Evolutionary conservation across 169 alveolate genomes (phyloP).

Genomic region (Plasmodium sp.): DNA sequence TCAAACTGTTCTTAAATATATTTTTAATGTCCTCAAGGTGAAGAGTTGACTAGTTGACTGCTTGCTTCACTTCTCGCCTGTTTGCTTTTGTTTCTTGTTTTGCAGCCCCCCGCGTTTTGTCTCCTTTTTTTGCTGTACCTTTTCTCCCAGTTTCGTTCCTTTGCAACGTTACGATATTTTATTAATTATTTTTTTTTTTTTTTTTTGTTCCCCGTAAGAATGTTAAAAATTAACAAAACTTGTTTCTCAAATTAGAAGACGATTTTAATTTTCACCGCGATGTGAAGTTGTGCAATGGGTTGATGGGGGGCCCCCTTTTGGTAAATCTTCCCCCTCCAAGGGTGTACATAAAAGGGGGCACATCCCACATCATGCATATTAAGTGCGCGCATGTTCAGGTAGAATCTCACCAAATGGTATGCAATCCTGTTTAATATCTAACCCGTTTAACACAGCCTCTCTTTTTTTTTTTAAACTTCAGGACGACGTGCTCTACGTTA

Average conservation of each 20-base stretch:
- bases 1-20: conserved; percentile 63
- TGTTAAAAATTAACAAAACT: neutral
- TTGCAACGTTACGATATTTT: neutral
- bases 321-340: neutral
- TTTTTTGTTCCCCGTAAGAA: neutral
- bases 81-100: neutral
- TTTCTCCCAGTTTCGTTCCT: neutral
- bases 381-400: neutral
- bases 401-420: neutral
- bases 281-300: neutral
- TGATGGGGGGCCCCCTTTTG: neutral
- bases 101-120: neutral
- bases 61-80: neutral
- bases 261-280: neutral
- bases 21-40: conserved; percentile 13
- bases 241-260: neutral
- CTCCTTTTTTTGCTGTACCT: neutral
- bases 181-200: neutral
- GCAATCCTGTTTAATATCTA: neutral
- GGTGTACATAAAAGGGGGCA: neutral
- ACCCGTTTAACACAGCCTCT: neutral
- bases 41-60: neutral
- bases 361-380: neutral
- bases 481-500: neutral
- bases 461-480: neutral